Evolutionary conservation across 2,329 filamentous ascomycete genomes (phyloP).

Genomic region (Laburnicola sp.): DNA sequence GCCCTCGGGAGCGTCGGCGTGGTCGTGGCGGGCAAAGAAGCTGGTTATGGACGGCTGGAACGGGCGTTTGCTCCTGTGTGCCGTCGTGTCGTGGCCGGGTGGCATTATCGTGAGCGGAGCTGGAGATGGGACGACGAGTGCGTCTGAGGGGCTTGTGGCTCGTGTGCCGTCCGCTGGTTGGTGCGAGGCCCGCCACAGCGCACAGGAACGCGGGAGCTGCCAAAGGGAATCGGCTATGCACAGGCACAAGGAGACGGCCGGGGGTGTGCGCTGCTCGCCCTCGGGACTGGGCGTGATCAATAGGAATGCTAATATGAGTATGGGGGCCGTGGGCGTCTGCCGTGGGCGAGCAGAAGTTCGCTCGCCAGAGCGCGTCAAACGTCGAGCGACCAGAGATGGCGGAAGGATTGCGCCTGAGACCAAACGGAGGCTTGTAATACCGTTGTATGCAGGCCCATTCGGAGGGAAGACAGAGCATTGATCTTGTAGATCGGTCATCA

Average conservation of each 20-base stretch:
- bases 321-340: slow-evolving; percentile 5
- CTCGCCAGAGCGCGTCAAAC: not conserved
- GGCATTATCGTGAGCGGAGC: slow-evolving; percentile 24
- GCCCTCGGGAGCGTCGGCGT: slow-evolving; percentile 18
- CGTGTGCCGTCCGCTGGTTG: slow-evolving; percentile 8
- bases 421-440: not conserved
- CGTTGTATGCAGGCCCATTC: not conserved
- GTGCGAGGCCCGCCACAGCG: slow-evolving; percentile 3
- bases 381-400: too few species aligned
- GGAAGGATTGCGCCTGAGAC: not conserved
- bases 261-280: slow-evolving; percentile 17
- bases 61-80: slow-evolving; percentile 47
- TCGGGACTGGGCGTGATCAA: too few species aligned
- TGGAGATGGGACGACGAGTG: slow-evolving; percentile 17
- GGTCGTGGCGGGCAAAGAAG: slow-evolving; percentile 44
- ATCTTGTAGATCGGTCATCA: slow-evolving; percentile 13
- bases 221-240: slow-evolving; percentile 18
- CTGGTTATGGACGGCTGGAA: slow-evolving; percentile 52
- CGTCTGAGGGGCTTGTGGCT: slow-evolving; percentile 12
- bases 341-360: slow-evolving; percentile 22
- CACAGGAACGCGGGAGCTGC: slow-evolving; percentile 10
- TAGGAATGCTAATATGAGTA: too few species aligned
- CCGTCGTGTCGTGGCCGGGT: slow-evolving; percentile 11
- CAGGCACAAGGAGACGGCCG: slow-evolving; percentile 15
- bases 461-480: not conserved